Base-by-base conservation (phyloP, 192 early-diverging fungal genomes). In the Rhizophagus clarus region DNA sequence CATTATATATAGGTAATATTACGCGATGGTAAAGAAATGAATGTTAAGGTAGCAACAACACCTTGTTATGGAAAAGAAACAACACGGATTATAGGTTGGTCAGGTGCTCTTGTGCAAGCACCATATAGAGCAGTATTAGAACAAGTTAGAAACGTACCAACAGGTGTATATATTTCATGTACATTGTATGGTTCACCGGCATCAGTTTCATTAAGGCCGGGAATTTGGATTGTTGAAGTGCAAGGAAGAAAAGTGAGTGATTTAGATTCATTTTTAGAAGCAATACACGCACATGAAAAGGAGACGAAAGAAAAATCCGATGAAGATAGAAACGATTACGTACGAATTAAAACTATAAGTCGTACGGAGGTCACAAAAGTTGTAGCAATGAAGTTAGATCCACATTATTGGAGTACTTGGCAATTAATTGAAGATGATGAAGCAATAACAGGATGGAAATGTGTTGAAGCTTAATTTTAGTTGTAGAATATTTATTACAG, bases 171-270 rank as follows among this genome's bases (percentile, higher is more conserved):
- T 84, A 88, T 89, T 66, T 86, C 90, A 2, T 84, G 81, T 80
- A 90, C 88, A 22, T 79, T 85, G 12, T 85, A 87, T 22, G 92
- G 93, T 28, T 93, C 93, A 15, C 92, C 92, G 1, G 91, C 92
- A 3, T 86, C 87, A 87, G 56, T 90, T 89, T n/a, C 81, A 72
- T 64, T 89, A 62, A 86, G 84, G 12, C 83, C 90, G 0, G 93
- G 93, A 15, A 92, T 95, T 60, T 95, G 92, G 92, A 92, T 95
- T 45, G 91, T 89, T 6, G 93, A 95, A 79, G 84, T 95, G 3
- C 90, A 93, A 76, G 89, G 89, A 56, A 82, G 81, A 1, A 85
- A 89, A 1, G 90, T 95, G 37, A 73, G 64, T 9, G 86, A 88
- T 10, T 61, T 95, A 31, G 91, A 92, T 74, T 88, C 89, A 22